These are phyloP conservation scores for Aspergillus olivimuriae DNA, from an alignment of 495 filamentous ascomycete genomes.

Conservation along the genomic window DNA sequence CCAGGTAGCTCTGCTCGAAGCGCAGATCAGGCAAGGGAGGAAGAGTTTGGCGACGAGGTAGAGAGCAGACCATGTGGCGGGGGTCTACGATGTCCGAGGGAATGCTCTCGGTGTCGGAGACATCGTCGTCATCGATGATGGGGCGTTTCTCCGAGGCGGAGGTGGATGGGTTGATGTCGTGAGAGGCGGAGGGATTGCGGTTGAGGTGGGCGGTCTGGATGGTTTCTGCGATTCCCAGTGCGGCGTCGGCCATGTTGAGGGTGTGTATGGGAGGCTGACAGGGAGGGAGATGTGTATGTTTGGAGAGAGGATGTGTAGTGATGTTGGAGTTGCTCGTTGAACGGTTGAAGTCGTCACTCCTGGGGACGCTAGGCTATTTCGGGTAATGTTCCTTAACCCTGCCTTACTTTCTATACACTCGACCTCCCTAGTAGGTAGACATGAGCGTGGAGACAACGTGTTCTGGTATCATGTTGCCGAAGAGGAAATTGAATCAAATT, in stretches of 20 bases:
- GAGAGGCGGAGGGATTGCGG: slow-evolving; percentile 54
- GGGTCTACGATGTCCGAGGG: slow-evolving; percentile 41
- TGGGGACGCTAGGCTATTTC: too few relatives aligned
- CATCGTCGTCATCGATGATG: slow-evolving; percentile 41
- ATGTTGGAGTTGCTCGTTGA: too few relatives aligned
- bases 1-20: slow-evolving; percentile 96
- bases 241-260: slow-evolving; percentile 38
- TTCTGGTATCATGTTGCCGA: too few relatives aligned
- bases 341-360: too few relatives aligned
- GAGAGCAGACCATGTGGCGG: slow-evolving; percentile 48
- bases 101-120: slow-evolving; percentile 41
- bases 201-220: slow-evolving; percentile 77
- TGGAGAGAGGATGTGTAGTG: slow-evolving; percentile 3
- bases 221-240: slow-evolving; percentile 61
- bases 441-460: too few relatives aligned
- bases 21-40: slow-evolving; percentile 87
- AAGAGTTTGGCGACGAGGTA: slow-evolving; percentile 49
- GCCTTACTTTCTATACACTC: too few relatives aligned
- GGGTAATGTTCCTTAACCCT: too few relatives aligned
- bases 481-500: too few relatives aligned
- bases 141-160: slow-evolving; percentile 51
- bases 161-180: slow-evolving; percentile 79
- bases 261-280: neutral
- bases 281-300: slow-evolving; percentile 1
- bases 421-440: too few relatives aligned